Base-by-base conservation (phyloP, 1,284 basidiomycete species). In the Trametes versicolor region DNA sequence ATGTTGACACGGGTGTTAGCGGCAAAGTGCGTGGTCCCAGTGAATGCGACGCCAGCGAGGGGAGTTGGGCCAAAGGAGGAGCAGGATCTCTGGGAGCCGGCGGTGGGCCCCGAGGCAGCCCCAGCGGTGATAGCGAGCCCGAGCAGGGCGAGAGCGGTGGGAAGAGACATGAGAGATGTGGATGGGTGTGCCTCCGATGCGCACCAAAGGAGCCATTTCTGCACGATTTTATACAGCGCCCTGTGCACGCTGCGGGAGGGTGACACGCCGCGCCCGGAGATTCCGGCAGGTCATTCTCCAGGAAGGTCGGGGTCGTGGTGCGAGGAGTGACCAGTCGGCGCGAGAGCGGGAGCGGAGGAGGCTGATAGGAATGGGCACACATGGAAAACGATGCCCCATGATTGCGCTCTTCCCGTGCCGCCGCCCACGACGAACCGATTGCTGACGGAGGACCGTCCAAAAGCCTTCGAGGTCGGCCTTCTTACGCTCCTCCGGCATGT, bases 1-100 rank as follows among this genome's bases (percentile, higher is more conserved):
- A 72, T 64, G 57, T 71, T 66, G 23, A 72, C 71, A 37, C 34
- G 58, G 15, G 58, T 58, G 37, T 68, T 60, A 13, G 66, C 63
- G 17, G 59, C 9, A 29, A 58, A 71, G 50, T 70, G 63, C 7
- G 68, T 71, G 10, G 68, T 47, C 15, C 47, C 29, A 2, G 66
- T 41, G 50, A 72, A 37, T 3, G 62, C 29, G 45, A 63, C 65
- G 27, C 27, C 41, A 6, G 60, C 37, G n/a, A 66, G 41, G 5
- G 53, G 37, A 19, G 27, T 12, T 21, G 17, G 17, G 61, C 27
- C 27, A 51, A 71, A 69, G 32, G 43, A 47, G 29, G 43, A 25
- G 36, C 67, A 71, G 13, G 57, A 36, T 19, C n/a, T 43, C 41
- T 17, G 41, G 17, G 41, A 43, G 13, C 41, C 41, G 6, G 54